phyloP scores from a whole-genome alignment of 2,329 filamentous ascomycete genomes.

The Decorospora gaudefroyi region DNA sequence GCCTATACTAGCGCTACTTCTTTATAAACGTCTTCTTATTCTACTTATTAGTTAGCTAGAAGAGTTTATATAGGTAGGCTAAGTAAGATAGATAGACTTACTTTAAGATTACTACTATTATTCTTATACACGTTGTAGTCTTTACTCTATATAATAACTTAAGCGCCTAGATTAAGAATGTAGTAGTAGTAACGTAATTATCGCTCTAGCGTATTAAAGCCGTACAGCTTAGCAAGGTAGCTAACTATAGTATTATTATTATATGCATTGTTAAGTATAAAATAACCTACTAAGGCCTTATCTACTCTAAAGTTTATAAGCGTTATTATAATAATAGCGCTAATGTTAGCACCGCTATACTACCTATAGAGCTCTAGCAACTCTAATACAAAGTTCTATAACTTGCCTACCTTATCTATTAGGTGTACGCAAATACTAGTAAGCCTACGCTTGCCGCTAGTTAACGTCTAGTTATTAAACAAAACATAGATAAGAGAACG shows the following conservation, averaged over 20 bases:
- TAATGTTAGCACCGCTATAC: neutral
- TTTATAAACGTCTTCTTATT: neutral
- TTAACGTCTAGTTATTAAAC: conserved; percentile 11
- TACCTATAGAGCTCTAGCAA: neutral
- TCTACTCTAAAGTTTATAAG: neutral
- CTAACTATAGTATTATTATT: neutral
- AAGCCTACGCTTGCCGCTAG: neutral
- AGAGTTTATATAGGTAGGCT: neutral
- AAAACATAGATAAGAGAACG: conserved; percentile 8
- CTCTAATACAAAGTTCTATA: conserved; percentile 1
- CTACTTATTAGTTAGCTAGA: neutral
- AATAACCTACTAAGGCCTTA: neutral
- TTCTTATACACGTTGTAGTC: conserved; percentile 1
- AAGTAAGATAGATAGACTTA: neutral
- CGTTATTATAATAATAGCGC: neutral
- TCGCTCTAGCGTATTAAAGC: neutral
- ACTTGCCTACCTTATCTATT: neutral
- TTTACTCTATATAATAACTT: conserved; percentile 2
- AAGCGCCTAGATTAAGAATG: conserved; percentile 1
- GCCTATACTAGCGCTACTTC: neutral
- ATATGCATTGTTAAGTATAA: neutral
- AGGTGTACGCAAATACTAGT: conserved; percentile 10
- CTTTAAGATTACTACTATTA: neutral
- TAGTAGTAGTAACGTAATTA: neutral
- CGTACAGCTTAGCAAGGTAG: neutral